Conservation (phyloP, 2,329 filamentous ascomycete species). For the Alternaria hordeiaustralica region DNA sequence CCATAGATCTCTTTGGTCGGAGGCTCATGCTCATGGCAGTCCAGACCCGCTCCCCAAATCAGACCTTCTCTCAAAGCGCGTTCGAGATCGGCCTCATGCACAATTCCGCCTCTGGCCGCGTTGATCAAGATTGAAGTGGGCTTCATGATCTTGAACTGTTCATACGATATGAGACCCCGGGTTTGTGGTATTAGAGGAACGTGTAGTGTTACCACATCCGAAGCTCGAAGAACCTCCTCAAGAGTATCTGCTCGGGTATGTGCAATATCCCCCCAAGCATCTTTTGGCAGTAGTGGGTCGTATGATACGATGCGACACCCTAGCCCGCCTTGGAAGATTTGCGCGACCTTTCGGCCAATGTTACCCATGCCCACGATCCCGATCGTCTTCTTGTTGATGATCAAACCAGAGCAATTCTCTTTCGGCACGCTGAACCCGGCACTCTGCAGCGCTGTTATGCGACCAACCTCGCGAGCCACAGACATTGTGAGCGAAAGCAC, state of each 20-base stretch:
- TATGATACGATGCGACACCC: constrained; percentile 51
- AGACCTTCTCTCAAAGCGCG: constrained; percentile 50
- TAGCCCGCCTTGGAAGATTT: constrained; percentile 40
- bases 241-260: constrained; percentile 26
- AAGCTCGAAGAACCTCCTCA: constrained; percentile 17
- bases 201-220: constrained; percentile 30
- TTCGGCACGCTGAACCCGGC: constrained; percentile 47
- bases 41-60: constrained; percentile 56
- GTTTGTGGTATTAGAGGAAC: constrained; percentile 31
- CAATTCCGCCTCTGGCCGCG: constrained; percentile 55
- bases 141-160: constrained; percentile 52
- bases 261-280: constrained; percentile 45
- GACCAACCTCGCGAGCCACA: constrained; percentile 32
- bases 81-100: constrained; percentile 57
- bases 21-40: constrained; percentile 58
- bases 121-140: constrained; percentile 54
- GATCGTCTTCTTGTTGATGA: constrained; percentile 52
- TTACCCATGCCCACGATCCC: constrained; percentile 58
- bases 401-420: constrained; percentile 52
- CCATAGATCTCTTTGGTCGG: constrained; percentile 50
- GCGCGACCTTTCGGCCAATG: constrained; percentile 25
- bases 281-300: constrained; percentile 50
- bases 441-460: constrained; percentile 38
- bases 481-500: constrained; percentile 47
- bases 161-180: constrained; percentile 36